Percentiles rank a stretch among this genome's conserved stretches.
Conservation (phyloP, 192 early-diverging fungal genomes). For the Backusella tuberculispora region DNA sequence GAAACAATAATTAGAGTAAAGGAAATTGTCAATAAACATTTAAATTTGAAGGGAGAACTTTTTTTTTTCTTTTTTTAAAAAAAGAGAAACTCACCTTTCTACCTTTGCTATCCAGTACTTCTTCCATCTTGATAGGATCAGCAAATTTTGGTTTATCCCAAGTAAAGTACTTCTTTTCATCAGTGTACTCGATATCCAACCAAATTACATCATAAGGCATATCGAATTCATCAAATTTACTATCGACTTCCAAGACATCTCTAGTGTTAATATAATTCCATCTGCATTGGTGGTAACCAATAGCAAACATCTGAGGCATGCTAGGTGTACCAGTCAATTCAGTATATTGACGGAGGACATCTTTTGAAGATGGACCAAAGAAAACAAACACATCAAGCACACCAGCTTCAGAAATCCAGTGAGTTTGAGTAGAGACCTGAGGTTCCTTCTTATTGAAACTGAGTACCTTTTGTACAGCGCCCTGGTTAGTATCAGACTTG, state of each 20-base stretch:
- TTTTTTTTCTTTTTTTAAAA: too few species aligned
- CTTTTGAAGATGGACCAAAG: conserved; percentile 67
- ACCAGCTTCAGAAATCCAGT: conserved; percentile 96
- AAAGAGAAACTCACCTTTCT: conserved; percentile 60
- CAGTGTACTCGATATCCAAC: conserved; percentile 99
- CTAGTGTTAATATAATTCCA: conserved; percentile 97
- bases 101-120: conserved; percentile 69
- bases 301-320: conserved; percentile 87
- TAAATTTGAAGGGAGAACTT: too few species aligned
- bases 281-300: conserved; percentile 95
- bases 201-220: conserved; percentile 99
- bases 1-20: not conserved
- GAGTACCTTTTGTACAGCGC: conserved; percentile 30
- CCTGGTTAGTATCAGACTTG: conserved; percentile 33
- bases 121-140: conserved; percentile 83
- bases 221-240: conserved; percentile 84
- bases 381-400: conserved; percentile 89
- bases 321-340: conserved; percentile 78
- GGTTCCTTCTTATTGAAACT: conserved; percentile 33
- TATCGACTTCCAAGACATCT: conserved; percentile 87
- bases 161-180: conserved; percentile 96
- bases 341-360: conserved; percentile 75
- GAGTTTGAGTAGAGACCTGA: conserved; percentile 63
- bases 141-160: conserved; percentile 96
- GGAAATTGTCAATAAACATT: not conserved